Conservation (phyloP, 164 flowering plant species). For the Aristolochia contorta region DNA sequence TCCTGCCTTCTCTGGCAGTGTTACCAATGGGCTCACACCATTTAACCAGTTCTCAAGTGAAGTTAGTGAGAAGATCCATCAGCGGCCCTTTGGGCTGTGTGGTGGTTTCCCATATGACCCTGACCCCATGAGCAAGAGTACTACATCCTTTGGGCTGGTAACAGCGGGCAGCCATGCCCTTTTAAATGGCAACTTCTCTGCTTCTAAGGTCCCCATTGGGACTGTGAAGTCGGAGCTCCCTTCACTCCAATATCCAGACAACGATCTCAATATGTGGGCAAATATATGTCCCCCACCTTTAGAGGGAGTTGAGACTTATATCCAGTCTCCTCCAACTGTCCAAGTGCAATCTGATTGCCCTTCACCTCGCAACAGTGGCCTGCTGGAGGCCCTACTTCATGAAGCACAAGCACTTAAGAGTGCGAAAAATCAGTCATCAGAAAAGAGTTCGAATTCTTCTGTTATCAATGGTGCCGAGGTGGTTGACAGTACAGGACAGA, state of each 20-base stretch:
- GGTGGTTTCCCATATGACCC: constrained; percentile 28
- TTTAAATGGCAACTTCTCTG: constrained; percentile 72
- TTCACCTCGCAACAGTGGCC: constrained; percentile 56
- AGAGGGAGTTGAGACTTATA: constrained; percentile 19
- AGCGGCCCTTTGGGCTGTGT: constrained; percentile 28
- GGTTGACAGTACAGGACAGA: constrained; percentile 22
- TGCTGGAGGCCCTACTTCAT: constrained; percentile 53
- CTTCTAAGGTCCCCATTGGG: constrained; percentile 61
- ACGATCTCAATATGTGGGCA: constrained; percentile 48
- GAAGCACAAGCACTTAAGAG: constrained; percentile 29
- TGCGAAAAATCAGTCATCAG: constrained; percentile 37
- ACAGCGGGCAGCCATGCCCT: constrained; percentile 64
- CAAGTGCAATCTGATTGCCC: constrained; percentile 32
- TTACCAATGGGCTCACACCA: constrained; percentile 22
- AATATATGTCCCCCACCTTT: constrained; percentile 20
- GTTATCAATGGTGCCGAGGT: constrained; percentile 27
- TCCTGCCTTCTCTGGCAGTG: constrained; percentile 22
- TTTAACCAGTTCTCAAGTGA: constrained; percentile 37
- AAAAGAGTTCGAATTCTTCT: constrained; percentile 44
- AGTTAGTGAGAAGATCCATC: constrained; percentile 22
- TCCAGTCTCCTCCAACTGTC: constrained; percentile 23
- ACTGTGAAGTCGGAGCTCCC: constrained; percentile 98
- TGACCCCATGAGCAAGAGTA: constrained; percentile 13
- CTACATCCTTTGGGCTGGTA: constrained; percentile 15
- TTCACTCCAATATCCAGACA: constrained; percentile 94